phyloP scores from a whole-genome alignment of 2,329 filamentous ascomycete genomes.

The Aureobasidium lini region DNA sequence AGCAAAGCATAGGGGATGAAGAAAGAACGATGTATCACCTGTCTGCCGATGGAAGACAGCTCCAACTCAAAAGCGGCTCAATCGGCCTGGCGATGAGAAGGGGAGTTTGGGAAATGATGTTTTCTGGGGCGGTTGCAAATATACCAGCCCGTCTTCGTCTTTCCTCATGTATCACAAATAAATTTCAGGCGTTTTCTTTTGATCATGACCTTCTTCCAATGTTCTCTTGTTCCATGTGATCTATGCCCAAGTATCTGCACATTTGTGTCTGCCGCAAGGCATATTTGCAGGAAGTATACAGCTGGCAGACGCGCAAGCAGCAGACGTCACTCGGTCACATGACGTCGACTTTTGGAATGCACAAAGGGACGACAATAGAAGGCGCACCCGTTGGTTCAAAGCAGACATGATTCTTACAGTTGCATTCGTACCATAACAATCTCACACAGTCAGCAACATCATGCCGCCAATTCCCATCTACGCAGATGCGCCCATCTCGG shows the following conservation, averaged over 20 bases:
- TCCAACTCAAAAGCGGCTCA: slow-evolving; percentile 12
- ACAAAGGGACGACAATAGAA: slow-evolving; percentile 10
- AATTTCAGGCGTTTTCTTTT: slow-evolving; percentile 15
- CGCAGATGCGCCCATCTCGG: slow-evolving; percentile 38
- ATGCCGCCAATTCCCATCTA: slow-evolving; percentile 43
- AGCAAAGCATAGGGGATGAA: slow-evolving; percentile 9
- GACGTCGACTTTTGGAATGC: background rate
- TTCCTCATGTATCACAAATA: slow-evolving; percentile 16
- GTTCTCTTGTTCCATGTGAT: background rate
- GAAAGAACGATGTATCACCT: slow-evolving; percentile 8
- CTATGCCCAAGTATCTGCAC: background rate
- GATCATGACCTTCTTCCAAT: slow-evolving; percentile 8
- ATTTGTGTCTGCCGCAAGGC: background rate
- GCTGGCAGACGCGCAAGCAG: background rate
- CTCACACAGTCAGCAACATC: background rate
- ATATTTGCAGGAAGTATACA: background rate
- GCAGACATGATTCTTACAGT: background rate
- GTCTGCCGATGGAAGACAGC: slow-evolving; percentile 13
- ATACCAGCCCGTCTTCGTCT: slow-evolving; percentile 14
- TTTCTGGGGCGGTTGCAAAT: slow-evolving; percentile 21
- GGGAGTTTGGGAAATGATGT: slow-evolving; percentile 19
- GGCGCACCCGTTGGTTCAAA: background rate
- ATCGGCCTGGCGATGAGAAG: slow-evolving; percentile 11
- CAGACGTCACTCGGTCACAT: background rate
- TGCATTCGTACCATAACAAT: background rate